Conservation (phyloP, 441 rosid genomes). For the Aquilaria agallochum region DNA sequence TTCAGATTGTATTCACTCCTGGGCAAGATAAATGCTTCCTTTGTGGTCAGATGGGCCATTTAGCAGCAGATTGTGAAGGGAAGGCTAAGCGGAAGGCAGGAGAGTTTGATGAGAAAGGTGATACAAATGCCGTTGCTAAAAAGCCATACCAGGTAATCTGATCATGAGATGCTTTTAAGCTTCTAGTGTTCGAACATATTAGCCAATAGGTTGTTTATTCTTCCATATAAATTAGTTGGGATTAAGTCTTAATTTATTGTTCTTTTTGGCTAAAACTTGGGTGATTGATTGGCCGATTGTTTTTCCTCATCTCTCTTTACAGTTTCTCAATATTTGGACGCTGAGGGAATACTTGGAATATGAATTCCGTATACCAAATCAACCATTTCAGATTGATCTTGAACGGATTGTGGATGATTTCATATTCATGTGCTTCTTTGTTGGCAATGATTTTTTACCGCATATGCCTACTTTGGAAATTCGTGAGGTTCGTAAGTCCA, state of each 20-base stretch:
- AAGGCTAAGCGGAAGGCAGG: conserved; percentile 84
- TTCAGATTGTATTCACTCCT: conserved; percentile 83
- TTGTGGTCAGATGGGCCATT: conserved; percentile 96
- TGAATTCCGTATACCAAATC: conserved; percentile 64
- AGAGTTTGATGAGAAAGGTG: conserved; percentile 94
- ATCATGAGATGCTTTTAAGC: conserved; percentile 2
- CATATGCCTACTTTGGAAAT: conserved; percentile 99
- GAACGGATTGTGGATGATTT: conserved; percentile 97
- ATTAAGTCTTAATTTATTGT: no score
- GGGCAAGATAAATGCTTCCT: conserved; percentile 95
- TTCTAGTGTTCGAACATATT: no score
- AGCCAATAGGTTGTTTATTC: no score
- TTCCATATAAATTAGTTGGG: no score
- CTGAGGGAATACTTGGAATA: conserved; percentile 88
- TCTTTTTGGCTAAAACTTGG: no score
- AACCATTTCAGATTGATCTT: conserved; percentile 52
- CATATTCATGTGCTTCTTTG: conserved; percentile 97
- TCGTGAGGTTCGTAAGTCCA: conserved; percentile 71
- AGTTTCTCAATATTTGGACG: conserved; percentile 96
- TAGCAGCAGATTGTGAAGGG: conserved; percentile 88
- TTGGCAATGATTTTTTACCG: conserved; percentile 98
- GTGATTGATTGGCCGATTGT: conserved; percentile 2
- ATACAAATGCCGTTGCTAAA: conserved; percentile 42
- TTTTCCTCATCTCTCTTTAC: conserved; percentile 7
- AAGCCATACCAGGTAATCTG: conserved; percentile 89